These are phyloP conservation scores for Pilasporangium apinafurcum DNA, from an alignment of 352 stramenopile genomes.

Conservation along the genomic window DNA sequence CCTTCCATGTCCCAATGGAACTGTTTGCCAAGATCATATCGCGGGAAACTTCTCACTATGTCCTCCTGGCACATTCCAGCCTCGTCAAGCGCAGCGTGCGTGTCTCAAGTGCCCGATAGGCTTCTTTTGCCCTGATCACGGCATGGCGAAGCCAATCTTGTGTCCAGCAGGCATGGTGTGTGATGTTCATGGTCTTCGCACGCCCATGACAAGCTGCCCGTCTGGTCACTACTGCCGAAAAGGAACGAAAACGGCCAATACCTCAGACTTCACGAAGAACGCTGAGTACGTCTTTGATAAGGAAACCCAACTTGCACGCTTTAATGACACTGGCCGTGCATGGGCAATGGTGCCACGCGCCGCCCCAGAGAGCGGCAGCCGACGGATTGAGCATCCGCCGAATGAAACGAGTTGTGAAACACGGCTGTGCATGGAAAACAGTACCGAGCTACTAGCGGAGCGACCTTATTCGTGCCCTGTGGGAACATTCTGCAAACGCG, in stretches of 20 bases:
- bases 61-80: slow-evolving; percentile 90
- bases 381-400: slow-evolving; percentile 58
- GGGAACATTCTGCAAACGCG: slow-evolving; percentile 89
- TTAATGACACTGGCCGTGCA: slow-evolving; percentile 32
- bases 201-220: slow-evolving; percentile 81
- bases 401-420: slow-evolving; percentile 35
- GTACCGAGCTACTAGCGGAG: slow-evolving; percentile 63
- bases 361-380: slow-evolving; percentile 42
- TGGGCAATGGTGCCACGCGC: slow-evolving; percentile 45
- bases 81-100: slow-evolving; percentile 53
- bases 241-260: slow-evolving; percentile 88
- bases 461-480: slow-evolving; percentile 93
- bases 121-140: slow-evolving; percentile 91
- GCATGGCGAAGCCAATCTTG: slow-evolving; percentile 83
- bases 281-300: slow-evolving; percentile 47
- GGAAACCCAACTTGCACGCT: slow-evolving; percentile 59
- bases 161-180: slow-evolving; percentile 93
- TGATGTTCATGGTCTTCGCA: slow-evolving; percentile 78
- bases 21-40: slow-evolving; percentile 36
- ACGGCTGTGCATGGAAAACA: slow-evolving; percentile 44
- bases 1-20: slow-evolving; percentile 85
- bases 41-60: slow-evolving; percentile 94
- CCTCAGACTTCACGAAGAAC: slow-evolving; percentile 55
- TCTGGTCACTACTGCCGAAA: slow-evolving; percentile 91
- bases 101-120: slow-evolving; percentile 93